Percentiles rank a stretch among this genome's conserved stretches.
phyloP scores from a whole-genome alignment of 2,329 filamentous ascomycete genomes.

The Laburnicola sp. region DNA sequence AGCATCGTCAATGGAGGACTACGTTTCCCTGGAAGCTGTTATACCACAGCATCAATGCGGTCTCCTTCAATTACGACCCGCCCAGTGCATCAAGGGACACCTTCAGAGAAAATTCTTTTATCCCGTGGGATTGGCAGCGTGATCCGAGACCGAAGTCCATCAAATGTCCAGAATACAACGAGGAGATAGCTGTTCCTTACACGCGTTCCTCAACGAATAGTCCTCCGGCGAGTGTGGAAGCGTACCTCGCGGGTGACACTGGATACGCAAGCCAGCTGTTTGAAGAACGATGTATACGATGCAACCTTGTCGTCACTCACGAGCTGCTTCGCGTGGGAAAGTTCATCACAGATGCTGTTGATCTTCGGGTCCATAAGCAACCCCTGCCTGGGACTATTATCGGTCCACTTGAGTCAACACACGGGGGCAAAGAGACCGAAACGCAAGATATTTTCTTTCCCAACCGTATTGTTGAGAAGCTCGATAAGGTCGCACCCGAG shows the following conservation, averaged over 20 bases:
- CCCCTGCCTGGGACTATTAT: slow-evolving; percentile 73
- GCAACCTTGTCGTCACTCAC: slow-evolving; percentile 57
- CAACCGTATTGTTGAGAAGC: slow-evolving; percentile 19
- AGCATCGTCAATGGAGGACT: slow-evolving; percentile 60
- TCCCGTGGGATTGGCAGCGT: slow-evolving; percentile 62
- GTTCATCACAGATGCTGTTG: slow-evolving; percentile 61
- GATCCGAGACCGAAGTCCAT: slow-evolving; percentile 56
- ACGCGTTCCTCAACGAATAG: slow-evolving; percentile 49
- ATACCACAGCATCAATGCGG: slow-evolving; percentile 54
- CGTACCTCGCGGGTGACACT: slow-evolving; percentile 49
- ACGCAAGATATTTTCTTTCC: slow-evolving; percentile 25
- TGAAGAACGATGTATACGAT: slow-evolving; percentile 54
- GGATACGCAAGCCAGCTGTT: slow-evolving; percentile 67
- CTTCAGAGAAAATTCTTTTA: slow-evolving; percentile 56
- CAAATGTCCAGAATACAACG: slow-evolving; percentile 60
- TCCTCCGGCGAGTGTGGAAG: slow-evolving; percentile 22
- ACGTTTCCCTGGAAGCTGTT: slow-evolving; percentile 66
- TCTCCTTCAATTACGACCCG: slow-evolving; percentile 60
- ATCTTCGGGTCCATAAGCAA: slow-evolving; percentile 50
- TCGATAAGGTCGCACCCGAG: slow-evolving; percentile 27
- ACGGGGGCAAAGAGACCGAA: slow-evolving; percentile 24
- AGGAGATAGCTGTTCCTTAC: slow-evolving; percentile 58
- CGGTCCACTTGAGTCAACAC: slow-evolving; percentile 53
- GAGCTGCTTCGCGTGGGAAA: slow-evolving; percentile 64
- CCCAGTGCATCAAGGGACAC: slow-evolving; percentile 47